Conservation (phyloP, 2,329 filamentous ascomycete genomes). For the Thelonectria blattea region DNA sequence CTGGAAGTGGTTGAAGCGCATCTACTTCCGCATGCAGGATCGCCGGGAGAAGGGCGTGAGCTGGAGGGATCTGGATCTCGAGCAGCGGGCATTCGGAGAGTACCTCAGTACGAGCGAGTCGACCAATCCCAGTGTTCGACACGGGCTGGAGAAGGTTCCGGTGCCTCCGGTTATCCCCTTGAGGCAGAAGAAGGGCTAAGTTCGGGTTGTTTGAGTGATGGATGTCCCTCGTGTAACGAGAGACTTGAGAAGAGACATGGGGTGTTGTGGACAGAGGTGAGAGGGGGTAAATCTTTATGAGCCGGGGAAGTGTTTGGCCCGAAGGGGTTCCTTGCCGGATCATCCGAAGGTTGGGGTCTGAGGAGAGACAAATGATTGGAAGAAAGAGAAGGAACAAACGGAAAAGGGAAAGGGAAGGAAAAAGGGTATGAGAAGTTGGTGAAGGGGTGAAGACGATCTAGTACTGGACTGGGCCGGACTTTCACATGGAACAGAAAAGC, state of each 20-base stretch:
- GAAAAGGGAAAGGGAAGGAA: too few relatives aligned
- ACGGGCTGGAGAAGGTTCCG: slow-evolving; percentile 34
- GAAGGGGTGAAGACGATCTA: too few relatives aligned
- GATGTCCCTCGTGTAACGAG: neutral
- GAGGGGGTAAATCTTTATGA: too few relatives aligned
- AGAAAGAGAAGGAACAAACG: too few relatives aligned
- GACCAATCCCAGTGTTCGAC: slow-evolving; percentile 37
- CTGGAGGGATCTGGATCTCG: slow-evolving; percentile 48
- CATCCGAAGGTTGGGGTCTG: too few relatives aligned
- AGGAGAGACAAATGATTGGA: too few relatives aligned
- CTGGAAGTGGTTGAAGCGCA: slow-evolving; percentile 65
- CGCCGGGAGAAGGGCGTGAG: slow-evolving; percentile 33
- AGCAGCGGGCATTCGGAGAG: slow-evolving; percentile 49
- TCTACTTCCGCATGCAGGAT: slow-evolving; percentile 43
- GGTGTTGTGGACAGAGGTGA: neutral
- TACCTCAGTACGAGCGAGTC: slow-evolving; percentile 41
- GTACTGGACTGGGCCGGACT: too few relatives aligned
- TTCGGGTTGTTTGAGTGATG: neutral
- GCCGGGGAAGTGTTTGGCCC: too few relatives aligned
- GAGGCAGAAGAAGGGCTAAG: slow-evolving; percentile 11
- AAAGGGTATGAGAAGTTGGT: too few relatives aligned
- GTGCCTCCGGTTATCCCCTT: slow-evolving; percentile 18
- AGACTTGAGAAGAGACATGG: neutral
- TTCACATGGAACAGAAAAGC: too few relatives aligned
- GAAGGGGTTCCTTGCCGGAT: too few relatives aligned